These are phyloP conservation scores for Torulaspora quercuum DNA, from an alignment of 805 yeast genomes.

Conservation along the genomic window DNA sequence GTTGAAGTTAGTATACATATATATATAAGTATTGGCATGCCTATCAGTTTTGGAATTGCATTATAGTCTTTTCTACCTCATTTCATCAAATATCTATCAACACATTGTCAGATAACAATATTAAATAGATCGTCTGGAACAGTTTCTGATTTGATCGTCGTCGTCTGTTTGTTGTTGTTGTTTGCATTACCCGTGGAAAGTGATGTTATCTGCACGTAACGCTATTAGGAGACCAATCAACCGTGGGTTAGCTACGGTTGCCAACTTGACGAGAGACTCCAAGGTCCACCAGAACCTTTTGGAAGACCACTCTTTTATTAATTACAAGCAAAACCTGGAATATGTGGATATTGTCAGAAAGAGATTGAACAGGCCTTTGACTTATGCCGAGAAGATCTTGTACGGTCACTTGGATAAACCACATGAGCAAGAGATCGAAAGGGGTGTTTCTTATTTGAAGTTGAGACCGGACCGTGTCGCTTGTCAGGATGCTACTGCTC, in stretches of 20 bases:
- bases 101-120: too few relatives aligned
- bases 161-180: too few relatives aligned
- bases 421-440: slow-evolving; percentile 74
- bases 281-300: slow-evolving; percentile 76
- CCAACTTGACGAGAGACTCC: slow-evolving; percentile 55
- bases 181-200: too few relatives aligned
- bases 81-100: too few relatives aligned
- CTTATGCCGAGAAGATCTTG: slow-evolving; percentile 91
- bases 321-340: slow-evolving; percentile 87
- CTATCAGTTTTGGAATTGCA: too few relatives aligned
- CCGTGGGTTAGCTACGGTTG: slow-evolving; percentile 43
- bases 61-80: too few relatives aligned
- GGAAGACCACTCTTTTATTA: slow-evolving; percentile 80
- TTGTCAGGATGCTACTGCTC: slow-evolving; percentile 98
- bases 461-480: slow-evolving; percentile 97
- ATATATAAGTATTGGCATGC: background rate
- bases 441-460: slow-evolving; percentile 90
- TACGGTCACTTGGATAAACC: slow-evolving; percentile 96
- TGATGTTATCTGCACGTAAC: slow-evolving; percentile 37
- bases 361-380: slow-evolving; percentile 82
- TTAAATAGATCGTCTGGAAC: too few relatives aligned
- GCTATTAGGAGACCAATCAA: slow-evolving; percentile 24
- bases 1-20: background rate
- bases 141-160: too few relatives aligned
- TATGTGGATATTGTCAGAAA: slow-evolving; percentile 79